Conservation (phyloP, 306 rosid species). For the Quillaja saponaria region DNA sequence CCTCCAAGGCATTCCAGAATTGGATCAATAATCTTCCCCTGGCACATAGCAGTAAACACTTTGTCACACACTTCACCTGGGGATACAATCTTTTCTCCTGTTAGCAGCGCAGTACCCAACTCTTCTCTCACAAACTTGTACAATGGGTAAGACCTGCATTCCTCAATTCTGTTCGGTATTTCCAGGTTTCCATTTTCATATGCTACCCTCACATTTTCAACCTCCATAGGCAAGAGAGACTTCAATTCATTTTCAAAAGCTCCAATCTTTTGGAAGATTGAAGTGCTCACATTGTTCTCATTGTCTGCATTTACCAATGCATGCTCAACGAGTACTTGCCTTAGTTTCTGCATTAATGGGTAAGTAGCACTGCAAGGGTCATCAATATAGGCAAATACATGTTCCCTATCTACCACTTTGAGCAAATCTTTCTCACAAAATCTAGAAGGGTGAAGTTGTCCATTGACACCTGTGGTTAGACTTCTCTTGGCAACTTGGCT, state of each 20-base stretch:
- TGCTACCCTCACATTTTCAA: constrained; percentile 58
- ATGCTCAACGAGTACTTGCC: constrained; percentile 75
- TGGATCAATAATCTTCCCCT: constrained; percentile 82
- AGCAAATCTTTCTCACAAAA: constrained; percentile 82
- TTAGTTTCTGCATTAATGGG: constrained; percentile 83
- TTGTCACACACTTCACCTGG: constrained; percentile 86
- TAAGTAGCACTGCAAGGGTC: constrained; percentile 75
- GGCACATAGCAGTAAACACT: constrained; percentile 72
- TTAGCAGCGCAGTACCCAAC: constrained; percentile 56
- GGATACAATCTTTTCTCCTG: constrained; percentile 63
- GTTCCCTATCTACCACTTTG: constrained; percentile 74
- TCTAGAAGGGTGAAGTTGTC: constrained; percentile 82
- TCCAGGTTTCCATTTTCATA: constrained; percentile 51
- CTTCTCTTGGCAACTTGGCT: constrained; percentile 77
- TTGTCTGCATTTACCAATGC: constrained; percentile 57
- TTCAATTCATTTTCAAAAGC: constrained; percentile 75
- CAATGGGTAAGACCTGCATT: constrained; percentile 82
- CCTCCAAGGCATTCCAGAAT: constrained; percentile 65
- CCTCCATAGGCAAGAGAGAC: constrained; percentile 69
- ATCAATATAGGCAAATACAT: constrained; percentile 64
- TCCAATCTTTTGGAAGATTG: constrained; percentile 80
- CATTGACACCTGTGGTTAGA: constrained; percentile 62
- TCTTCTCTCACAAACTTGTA: constrained; percentile 80
- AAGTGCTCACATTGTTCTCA: constrained; percentile 62
- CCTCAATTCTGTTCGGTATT: constrained; percentile 59